Conservation (phyloP, 345 rosid species). For the Aquilaria sinensis region DNA sequence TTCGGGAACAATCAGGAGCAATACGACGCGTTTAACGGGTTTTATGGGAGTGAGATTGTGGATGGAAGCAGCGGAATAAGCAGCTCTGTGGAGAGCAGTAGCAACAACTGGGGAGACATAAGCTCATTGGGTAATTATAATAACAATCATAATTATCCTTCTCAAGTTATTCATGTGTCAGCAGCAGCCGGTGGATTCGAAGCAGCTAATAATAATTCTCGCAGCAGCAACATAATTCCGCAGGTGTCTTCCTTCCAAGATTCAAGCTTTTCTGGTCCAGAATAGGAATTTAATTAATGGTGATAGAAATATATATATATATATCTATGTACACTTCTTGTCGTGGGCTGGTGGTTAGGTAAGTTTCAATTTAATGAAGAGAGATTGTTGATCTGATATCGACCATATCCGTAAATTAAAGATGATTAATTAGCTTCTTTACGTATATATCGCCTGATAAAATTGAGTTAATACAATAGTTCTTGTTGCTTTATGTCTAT, state of each 20-base stretch:
- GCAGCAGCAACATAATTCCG: slow-evolving; percentile 15
- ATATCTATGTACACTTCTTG: too few species aligned
- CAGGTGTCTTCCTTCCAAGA: slow-evolving; percentile 26
- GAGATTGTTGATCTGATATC: too few species aligned
- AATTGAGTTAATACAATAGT: too few species aligned
- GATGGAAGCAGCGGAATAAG: slow-evolving; percentile 29
- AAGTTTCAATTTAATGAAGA: too few species aligned
- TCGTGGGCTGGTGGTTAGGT: slow-evolving; percentile 14
- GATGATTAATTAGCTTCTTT: too few species aligned
- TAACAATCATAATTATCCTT: slow-evolving; percentile 1
- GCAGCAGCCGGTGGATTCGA: slow-evolving; percentile 13
- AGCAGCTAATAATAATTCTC: too few species aligned
- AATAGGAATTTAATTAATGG: slow-evolving; percentile 4
- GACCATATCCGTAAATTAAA: too few species aligned
- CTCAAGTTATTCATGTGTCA: slow-evolving; percentile 25
- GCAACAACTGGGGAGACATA: slow-evolving; percentile 50
- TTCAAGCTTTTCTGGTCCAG: slow-evolving; percentile 35
- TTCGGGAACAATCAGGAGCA: slow-evolving; percentile 19
- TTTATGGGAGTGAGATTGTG: slow-evolving; percentile 25
- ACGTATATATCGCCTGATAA: too few species aligned
- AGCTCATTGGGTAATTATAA: slow-evolving; percentile 28
- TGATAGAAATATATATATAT: too few species aligned
- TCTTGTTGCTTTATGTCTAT: too few species aligned
- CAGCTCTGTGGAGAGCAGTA: slow-evolving; percentile 49
- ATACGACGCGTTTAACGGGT: slow-evolving; percentile 18